phyloP scores from a whole-genome alignment of 1,284 basidiomycete genomes.

The Trichosporon asahii region DNA sequence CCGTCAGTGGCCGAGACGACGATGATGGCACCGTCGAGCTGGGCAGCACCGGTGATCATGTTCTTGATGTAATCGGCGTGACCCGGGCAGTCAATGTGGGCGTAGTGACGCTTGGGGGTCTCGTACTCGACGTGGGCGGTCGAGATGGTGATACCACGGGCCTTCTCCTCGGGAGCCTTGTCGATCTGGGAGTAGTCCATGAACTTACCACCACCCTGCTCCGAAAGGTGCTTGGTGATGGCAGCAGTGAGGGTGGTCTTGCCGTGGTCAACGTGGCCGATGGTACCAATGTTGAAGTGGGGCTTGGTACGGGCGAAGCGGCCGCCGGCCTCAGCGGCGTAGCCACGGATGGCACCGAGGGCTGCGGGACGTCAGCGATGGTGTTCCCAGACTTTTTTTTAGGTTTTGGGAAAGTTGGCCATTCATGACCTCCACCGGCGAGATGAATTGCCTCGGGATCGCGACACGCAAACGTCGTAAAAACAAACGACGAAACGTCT shows the following conservation, averaged over 20 bases:
- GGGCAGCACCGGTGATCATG: conserved; percentile 99
- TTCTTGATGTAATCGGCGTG: conserved; percentile 74
- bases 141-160: conserved; percentile 95
- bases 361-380: neutral
- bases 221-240: conserved; percentile 91
- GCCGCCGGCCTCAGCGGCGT: conserved; percentile 61
- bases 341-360: conserved; percentile 39
- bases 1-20: conserved; percentile 98
- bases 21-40: conserved; percentile 97
- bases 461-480: neutral
- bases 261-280: conserved; percentile 88
- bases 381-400: neutral
- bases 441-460: neutral
- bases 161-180: conserved; percentile 99
- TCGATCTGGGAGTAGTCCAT: conserved; percentile 98
- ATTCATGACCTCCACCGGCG: neutral
- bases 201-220: conserved; percentile 81
- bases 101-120: conserved; percentile 87
- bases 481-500: neutral
- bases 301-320: conserved; percentile 83
- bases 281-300: conserved; percentile 96
- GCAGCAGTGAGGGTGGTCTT: conserved; percentile 97
- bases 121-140: conserved; percentile 95
- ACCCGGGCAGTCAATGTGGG: conserved; percentile 95
- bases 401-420: neutral